Percentiles rank a stretch among this genome's conserved stretches.
Conservation (phyloP, 495 filamentous ascomycete genomes). For the Trichocladium uniseriatum region DNA sequence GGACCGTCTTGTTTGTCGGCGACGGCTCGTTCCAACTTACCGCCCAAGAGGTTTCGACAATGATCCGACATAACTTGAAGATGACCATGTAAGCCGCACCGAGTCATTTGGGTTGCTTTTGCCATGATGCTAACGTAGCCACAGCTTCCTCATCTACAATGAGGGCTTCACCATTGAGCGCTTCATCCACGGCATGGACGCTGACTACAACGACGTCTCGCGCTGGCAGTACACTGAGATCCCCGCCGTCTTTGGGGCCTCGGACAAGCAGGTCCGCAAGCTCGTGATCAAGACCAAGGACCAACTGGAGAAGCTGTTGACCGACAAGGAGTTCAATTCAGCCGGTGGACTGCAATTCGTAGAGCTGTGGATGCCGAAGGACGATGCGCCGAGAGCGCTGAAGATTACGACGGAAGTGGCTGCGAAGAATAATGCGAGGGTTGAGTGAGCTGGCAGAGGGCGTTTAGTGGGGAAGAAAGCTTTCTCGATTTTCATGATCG, state of each 20-base stretch:
- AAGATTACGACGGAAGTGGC: slow-evolving; percentile 63
- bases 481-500: no score
- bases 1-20: slow-evolving; percentile 77
- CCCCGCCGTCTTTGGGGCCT: slow-evolving; percentile 57
- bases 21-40: slow-evolving; percentile 84
- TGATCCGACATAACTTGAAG: slow-evolving; percentile 66
- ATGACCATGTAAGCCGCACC: slow-evolving; percentile 67
- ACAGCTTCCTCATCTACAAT: slow-evolving; percentile 68
- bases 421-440: slow-evolving; percentile 44
- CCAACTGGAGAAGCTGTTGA: slow-evolving; percentile 59
- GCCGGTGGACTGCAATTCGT: slow-evolving; percentile 54
- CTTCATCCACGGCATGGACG: slow-evolving; percentile 68
- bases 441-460: slow-evolving; percentile 1
- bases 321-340: slow-evolving; percentile 52
- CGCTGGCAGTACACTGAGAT: slow-evolving; percentile 64
- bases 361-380: slow-evolving; percentile 75
- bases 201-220: slow-evolving; percentile 68
- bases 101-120: neutral
- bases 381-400: slow-evolving; percentile 67
- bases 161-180: slow-evolving; percentile 71
- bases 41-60: slow-evolving; percentile 76
- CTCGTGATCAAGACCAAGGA: slow-evolving; percentile 63
- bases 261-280: slow-evolving; percentile 46
- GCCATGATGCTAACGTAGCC: no score
- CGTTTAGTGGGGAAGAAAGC: no score